These are phyloP conservation scores for Chaetomidium leptoderma DNA, from an alignment of 495 filamentous ascomycete genomes.

Conservation along the genomic window DNA sequence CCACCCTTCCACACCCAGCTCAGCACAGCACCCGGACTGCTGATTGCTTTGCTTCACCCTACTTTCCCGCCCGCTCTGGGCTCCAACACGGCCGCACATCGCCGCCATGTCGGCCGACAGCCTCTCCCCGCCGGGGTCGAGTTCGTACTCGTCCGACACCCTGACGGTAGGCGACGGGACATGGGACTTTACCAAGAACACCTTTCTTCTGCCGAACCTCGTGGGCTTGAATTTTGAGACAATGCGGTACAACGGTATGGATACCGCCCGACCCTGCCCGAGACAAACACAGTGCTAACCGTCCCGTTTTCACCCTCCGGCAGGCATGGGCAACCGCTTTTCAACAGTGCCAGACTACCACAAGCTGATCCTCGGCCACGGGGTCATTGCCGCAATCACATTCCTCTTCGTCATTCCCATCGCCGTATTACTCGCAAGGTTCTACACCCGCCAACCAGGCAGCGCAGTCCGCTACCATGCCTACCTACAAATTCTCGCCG, in stretches of 20 bases:
- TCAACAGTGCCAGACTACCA: constrained; percentile 70
- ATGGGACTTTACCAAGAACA: constrained; percentile 79
- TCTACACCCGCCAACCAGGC: constrained; percentile 55
- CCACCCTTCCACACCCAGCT: background rate
- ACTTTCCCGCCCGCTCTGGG: constrained; percentile 9
- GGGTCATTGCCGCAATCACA: constrained; percentile 76
- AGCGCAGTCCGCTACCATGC: constrained; percentile 74
- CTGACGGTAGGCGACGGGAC: constrained; percentile 87
- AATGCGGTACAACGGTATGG: constrained; percentile 90
- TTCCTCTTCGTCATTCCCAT: constrained; percentile 80
- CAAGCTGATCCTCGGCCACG: constrained; percentile 74
- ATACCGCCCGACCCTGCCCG: background rate
- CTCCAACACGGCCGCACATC: constrained; percentile 15
- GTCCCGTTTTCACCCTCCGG: background rate
- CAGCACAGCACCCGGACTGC: background rate
- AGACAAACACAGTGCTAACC: constrained; percentile 7
- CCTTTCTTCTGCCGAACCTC: constrained; percentile 82
- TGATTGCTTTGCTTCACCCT: background rate
- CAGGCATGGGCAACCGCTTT: constrained; percentile 92
- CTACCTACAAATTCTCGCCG: constrained; percentile 78
- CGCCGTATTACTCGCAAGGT: constrained; percentile 73
- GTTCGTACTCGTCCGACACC: constrained; percentile 76
- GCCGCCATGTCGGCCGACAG: constrained; percentile 49
- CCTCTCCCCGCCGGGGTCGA: constrained; percentile 74
- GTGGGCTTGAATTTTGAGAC: constrained; percentile 85